Evolutionary conservation across 2,329 filamentous ascomycete species (phyloP), one percentile per base, ranked within the genome.

Genomic region (Aspergillus costaricaensis): DNA sequence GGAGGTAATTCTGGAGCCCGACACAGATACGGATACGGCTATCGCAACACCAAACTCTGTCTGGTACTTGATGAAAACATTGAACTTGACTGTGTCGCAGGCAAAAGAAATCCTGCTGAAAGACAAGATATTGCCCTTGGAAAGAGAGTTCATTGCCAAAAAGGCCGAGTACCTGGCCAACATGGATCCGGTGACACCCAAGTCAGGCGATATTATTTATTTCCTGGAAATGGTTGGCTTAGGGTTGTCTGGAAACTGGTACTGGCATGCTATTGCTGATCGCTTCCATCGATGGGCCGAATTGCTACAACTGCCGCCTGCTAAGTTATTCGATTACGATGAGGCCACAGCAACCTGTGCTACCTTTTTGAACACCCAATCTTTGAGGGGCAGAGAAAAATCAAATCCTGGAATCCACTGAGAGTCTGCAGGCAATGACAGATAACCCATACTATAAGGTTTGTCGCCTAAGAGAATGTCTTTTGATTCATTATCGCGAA

Each of bases 351-450:
- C 41, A 3, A 44, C 41, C 14, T 44, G 41, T 5, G 41, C 19
- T 15, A 44, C 41, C 1, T 12, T 23, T 6, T 0, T 44, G 5
- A 21, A 23, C 10, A 14, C 4, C 3, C 12, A 10, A 1, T 14
- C 19, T 12, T 6, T 44, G 19, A 3, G 41, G 21, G 19, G 0
- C 4, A 12, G 0, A n/a, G 5, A 3, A 10, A 1, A 44, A 5
- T 12, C 19, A 5, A 10, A 23, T 32, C 4, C 4, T 15, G 12
- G 5, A 10, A 3, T 19, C 14, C 39, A 9, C 9, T 43, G 9
- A 14, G 3, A 1, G 4, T 4, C 5, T 0, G 5, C 5, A 3
- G 8, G 2, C 4, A 23, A 10, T 21, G 21, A 3, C 19, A 0
- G 5, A 44, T 1, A 4, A 3, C 2, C 21, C 41, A 23, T 44